A percentile compares a stretch with the other conserved stretches of the same genome.
phyloP scores from a whole-genome alignment of 2,329 filamentous ascomycete species.

The Pseudogymnoascus sp. region DNA sequence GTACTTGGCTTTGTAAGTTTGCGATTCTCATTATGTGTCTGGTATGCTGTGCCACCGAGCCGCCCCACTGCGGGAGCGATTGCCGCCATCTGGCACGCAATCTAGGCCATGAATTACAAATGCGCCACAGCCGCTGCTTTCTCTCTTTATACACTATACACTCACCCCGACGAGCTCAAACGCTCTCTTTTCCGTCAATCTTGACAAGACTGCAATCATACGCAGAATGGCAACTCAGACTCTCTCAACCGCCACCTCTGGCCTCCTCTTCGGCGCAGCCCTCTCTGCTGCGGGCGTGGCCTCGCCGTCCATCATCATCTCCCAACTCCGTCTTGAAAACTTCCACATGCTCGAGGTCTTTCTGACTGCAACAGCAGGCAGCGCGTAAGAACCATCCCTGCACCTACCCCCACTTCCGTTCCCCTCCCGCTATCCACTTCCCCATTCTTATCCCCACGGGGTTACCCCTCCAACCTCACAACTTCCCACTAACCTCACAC shows the following conservation, averaged over 20 bases:
- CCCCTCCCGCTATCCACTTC: slow-evolving; percentile 29
- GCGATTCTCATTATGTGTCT: neutral
- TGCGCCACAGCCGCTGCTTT: neutral
- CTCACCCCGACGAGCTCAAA: neutral
- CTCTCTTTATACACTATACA: neutral
- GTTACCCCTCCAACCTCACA: slow-evolving; percentile 19
- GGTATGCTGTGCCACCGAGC: neutral
- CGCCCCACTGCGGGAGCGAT: neutral
- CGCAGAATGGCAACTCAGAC: neutral
- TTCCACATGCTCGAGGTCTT: slow-evolving; percentile 62
- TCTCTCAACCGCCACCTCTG: slow-evolving; percentile 37
- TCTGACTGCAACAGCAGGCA: slow-evolving; percentile 52
- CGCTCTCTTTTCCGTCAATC: neutral
- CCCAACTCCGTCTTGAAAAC: slow-evolving; percentile 52
- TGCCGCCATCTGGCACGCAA: slow-evolving; percentile 1
- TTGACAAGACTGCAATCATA: neutral
- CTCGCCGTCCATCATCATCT: slow-evolving; percentile 50
- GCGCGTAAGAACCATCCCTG: slow-evolving; percentile 42
- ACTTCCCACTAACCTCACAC: neutral
- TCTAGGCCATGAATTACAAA: neutral
- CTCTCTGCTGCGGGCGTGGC: slow-evolving; percentile 54
- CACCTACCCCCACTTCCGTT: slow-evolving; percentile 8
- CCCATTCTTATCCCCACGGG: slow-evolving; percentile 39
- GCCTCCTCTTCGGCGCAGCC: slow-evolving; percentile 54
- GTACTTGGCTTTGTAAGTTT: neutral